Conservation (phyloP, 345 rosid genomes). For the rapeseed (Brassica napus) region DNA sequence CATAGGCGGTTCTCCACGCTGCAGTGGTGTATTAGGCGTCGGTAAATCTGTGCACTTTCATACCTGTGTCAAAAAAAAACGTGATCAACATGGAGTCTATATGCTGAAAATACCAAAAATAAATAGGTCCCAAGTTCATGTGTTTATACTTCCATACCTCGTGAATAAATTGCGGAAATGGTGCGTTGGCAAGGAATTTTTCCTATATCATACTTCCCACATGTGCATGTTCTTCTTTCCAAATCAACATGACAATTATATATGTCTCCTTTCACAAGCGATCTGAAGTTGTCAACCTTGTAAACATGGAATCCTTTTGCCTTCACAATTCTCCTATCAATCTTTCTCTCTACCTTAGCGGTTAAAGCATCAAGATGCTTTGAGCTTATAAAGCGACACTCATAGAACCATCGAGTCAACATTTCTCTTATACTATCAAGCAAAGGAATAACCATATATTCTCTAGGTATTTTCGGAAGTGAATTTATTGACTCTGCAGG, state of each 20-base stretch:
- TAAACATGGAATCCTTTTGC: neutral
- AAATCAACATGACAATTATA: too few relatives aligned
- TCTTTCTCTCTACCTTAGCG: neutral
- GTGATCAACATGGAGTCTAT: neutral
- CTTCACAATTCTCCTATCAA: neutral
- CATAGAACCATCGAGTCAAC: neutral
- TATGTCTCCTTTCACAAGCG: too few relatives aligned
- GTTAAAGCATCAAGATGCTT: neutral
- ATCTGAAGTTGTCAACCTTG: neutral
- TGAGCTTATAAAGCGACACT: neutral
- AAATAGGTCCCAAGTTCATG: too few relatives aligned
- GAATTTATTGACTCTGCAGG: too few relatives aligned
- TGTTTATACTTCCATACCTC: too few relatives aligned
- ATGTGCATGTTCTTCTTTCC: too few relatives aligned
- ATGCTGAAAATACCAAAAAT: neutral
- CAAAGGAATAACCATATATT: neutral
- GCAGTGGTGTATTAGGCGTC: neutral
- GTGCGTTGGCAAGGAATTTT: too few relatives aligned
- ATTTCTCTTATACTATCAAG: neutral
- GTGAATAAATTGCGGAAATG: too few relatives aligned
- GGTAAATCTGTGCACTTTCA: neutral
- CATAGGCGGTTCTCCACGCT: neutral
- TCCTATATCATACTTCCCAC: too few relatives aligned
- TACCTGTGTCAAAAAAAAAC: too few relatives aligned
- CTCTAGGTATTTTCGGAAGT: too few relatives aligned